These are phyloP conservation scores for Yamadazyma blattariae DNA, from an alignment of 1,139 yeast genomes.

Conservation along the genomic window DNA sequence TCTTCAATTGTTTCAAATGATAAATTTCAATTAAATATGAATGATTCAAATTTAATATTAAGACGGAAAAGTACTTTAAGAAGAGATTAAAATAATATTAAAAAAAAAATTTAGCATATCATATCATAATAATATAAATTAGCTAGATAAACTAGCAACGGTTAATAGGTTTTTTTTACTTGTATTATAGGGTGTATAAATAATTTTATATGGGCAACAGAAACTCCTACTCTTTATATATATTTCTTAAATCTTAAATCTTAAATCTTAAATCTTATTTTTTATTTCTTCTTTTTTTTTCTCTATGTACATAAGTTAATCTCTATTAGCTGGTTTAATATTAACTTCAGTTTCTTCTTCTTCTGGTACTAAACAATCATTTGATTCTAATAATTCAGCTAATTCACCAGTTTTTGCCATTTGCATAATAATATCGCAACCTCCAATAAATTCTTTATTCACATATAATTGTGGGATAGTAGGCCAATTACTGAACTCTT, in stretches of 20 bases:
- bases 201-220: not conserved
- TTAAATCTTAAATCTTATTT: too few species aligned
- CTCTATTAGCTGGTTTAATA: slow-evolving; percentile 40
- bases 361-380: slow-evolving; percentile 77
- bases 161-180: too few species aligned
- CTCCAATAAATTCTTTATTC: slow-evolving; percentile 87
- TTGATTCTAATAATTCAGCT: slow-evolving; percentile 75
- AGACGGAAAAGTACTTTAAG: slow-evolving; percentile 29
- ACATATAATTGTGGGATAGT: slow-evolving; percentile 78
- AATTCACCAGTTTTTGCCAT: slow-evolving; percentile 95
- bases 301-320: too few species aligned
- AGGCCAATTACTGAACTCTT: slow-evolving; percentile 95
- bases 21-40: slow-evolving; percentile 42
- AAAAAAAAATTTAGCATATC: too few species aligned
- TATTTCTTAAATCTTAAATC: too few species aligned
- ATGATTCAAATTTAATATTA: slow-evolving; percentile 40
- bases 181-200: slow-evolving; percentile 3
- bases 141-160: too few species aligned
- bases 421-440: slow-evolving; percentile 90
- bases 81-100: too few species aligned
- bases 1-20: slow-evolving; percentile 41
- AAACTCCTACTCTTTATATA: too few species aligned
- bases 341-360: slow-evolving; percentile 42
- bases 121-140: too few species aligned
- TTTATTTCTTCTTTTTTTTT: too few species aligned